Base-by-base conservation (phyloP, 345 rosid species). In the Lepidium didymum region DNA sequence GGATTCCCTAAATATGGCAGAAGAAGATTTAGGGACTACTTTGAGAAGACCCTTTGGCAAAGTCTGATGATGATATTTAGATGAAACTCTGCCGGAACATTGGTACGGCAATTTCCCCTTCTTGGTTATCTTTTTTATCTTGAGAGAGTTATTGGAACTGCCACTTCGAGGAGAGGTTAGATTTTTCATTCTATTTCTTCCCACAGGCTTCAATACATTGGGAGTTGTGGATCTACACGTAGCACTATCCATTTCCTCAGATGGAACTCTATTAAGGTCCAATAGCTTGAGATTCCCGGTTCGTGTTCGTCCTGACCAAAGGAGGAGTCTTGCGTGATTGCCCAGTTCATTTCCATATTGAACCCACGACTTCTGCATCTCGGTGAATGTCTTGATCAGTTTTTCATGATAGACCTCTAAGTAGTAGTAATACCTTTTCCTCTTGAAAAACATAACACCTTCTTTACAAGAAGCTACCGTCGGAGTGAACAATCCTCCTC, bases 11-110 rank as follows among this genome's bases (percentile, higher is more conserved):
- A 67, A 42, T 25, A 31, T 63, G 62, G 50, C 57, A 66, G 80
- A 73, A 73, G 83, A 68, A 62, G 41, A 57, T 72, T 68, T 85
- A 9, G 86, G 84, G 59, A 70, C 70, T 47, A 83, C 72, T 81
- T 85, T 87, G 76, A 87, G 72, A 60, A 85, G 61, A 64, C 93
- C 90, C 76, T 82, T 85, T 18, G 85, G 82, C 36, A 75, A 73
- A 38, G 71, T 27, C 67, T 77, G 85, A 61, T 31, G 56, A 29
- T 56, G 74, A 59, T 73, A 73, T 47, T 68, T 73, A 63, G 54
- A 43, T 33, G 73, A 73, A 34, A 46, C 54, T 35, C 52, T 34
- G 65, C 75, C 75, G 41, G 68, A 75, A 33, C 70, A 69, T 53
- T 55, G 78, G 62, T 52, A 67, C 62, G 64, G 74, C 62, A 51